Percentiles rank a stretch among this genome's conserved stretches.
These are phyloP conservation scores for Colletotrichum costaricense DNA, from an alignment of 2,329 filamentous ascomycete species.

Conservation along the genomic window DNA sequence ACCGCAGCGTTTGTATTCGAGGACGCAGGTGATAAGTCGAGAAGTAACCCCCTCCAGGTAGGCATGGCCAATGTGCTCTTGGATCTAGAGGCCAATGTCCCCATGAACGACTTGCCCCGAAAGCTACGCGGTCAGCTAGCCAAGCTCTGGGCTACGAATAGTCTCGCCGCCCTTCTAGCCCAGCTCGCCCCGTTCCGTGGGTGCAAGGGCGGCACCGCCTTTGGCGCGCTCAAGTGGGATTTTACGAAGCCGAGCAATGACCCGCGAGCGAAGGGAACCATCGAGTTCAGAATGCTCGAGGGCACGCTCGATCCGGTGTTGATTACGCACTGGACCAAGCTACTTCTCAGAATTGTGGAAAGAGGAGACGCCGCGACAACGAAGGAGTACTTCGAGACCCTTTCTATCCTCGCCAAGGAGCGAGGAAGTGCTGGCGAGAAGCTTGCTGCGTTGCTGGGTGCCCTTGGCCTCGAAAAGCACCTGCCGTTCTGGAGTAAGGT, in stretches of 20 bases:
- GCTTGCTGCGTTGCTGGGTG: neutral
- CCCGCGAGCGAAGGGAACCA: neutral
- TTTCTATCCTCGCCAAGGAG: neutral
- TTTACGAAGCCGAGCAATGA: too few relatives aligned
- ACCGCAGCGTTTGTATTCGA: neutral
- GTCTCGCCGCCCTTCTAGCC: neutral
- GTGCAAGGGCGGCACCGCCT: neutral
- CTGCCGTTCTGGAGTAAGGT: neutral
- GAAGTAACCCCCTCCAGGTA: neutral
- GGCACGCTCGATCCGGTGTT: conserved; percentile 24
- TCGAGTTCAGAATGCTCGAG: conserved; percentile 24
- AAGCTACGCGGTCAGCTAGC: neutral
- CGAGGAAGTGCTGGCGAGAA: neutral
- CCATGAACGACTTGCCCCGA: neutral
- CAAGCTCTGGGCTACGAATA: neutral
- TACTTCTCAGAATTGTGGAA: neutral
- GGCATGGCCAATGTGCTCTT: neutral
- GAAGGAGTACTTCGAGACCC: neutral
- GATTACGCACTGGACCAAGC: neutral
- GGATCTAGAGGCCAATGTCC: conserved; percentile 11
- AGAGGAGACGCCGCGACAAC: neutral
- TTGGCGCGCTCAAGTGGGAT: neutral
- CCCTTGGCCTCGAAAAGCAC: neutral
- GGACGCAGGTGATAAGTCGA: neutral
- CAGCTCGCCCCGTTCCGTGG: neutral